These are phyloP conservation scores for Wickerhamomyces alni DNA, from an alignment of 805 yeast species.

Conservation along the genomic window DNA sequence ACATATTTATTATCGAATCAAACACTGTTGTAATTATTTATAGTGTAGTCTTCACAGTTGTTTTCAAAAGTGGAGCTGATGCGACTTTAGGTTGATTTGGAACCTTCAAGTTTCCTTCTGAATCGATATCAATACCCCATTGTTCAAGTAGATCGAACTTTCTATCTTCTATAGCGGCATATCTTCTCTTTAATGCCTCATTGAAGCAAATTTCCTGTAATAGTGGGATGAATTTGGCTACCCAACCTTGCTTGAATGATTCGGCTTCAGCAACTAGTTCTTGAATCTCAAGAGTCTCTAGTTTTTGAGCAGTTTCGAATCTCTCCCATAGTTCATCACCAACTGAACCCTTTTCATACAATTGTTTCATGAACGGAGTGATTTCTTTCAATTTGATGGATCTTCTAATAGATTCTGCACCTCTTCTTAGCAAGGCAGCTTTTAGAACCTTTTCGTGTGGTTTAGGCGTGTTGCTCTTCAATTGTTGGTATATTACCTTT, in stretches of 20 bases:
- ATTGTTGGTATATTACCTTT: slow-evolving; percentile 53
- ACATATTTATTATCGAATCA: background rate
- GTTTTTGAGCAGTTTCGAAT: slow-evolving; percentile 67
- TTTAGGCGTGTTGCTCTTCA: slow-evolving; percentile 45
- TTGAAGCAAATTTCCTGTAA: slow-evolving; percentile 90
- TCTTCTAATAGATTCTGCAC: slow-evolving; percentile 86
- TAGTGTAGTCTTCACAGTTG: too few species aligned
- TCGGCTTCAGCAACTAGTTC: slow-evolving; percentile 76
- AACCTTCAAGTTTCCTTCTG: slow-evolving; percentile 12
- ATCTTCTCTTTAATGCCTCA: slow-evolving; percentile 82
- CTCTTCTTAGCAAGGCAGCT: slow-evolving; percentile 60
- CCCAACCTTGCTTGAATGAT: slow-evolving; percentile 71
- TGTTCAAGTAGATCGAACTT: slow-evolving; percentile 26
- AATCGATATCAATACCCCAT: slow-evolving; percentile 24
- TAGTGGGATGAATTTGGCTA: slow-evolving; percentile 63
- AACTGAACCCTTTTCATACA: slow-evolving; percentile 83
- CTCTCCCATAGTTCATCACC: slow-evolving; percentile 88
- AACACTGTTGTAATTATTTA: too few species aligned
- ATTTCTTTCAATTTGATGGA: slow-evolving; percentile 76
- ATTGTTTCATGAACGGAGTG: slow-evolving; percentile 57
- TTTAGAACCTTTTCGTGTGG: slow-evolving; percentile 76
- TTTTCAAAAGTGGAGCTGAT: slow-evolving; percentile 1
- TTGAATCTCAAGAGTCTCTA: slow-evolving; percentile 76
- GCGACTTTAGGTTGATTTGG: slow-evolving; percentile 11
- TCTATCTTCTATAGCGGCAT: slow-evolving; percentile 33